Base-by-base conservation (phyloP, 1,284 basidiomycete species). In the Gastroboletus turbinatus region DNA sequence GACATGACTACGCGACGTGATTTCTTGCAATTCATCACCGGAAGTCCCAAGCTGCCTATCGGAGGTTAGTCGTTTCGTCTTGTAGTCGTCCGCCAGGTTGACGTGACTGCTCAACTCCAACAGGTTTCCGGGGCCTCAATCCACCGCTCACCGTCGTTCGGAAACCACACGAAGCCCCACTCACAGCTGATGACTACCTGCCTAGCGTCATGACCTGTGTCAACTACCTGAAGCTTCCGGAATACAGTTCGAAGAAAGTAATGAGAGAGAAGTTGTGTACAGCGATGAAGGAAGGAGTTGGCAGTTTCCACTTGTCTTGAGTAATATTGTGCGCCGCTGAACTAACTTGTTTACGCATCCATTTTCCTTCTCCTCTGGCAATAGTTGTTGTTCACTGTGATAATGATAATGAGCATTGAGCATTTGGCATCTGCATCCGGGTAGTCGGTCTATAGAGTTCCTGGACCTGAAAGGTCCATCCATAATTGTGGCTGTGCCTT, bases 201-300 rank as follows among this genome's bases (percentile, higher is more conserved):
- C 96, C 96, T 0, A 96, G 93, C 69, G 96, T 98, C 45, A 98
- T 98, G 96, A 98, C 96, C 11, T 99, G 96, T 71, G 96, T 96
- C 62, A 97, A 98, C 74, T 96, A 96, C 69, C 78, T 98, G 68
- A 98, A 98, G 74, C 76, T 97, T 64, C 95, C 95, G 1, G 93
- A 96, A 68, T 98, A 97, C 72, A 92, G 90, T 55, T 85, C 86
- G 38, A 93, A 90, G 73, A 81, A 79, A 38, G 83, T 92, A 40
- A 87, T 96, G 83, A 80, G 78, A 61, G 84, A 90, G 70, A 95
- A 94, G 71, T 73, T 98, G 56, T 76, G 78, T 56, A 79, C 84
- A 19, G 94, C 95, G 27, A 94, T 96, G 77, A 82, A 83, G 65
- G 95, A 97, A 74, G 95, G 95, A 52, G 87, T 92, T 57, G 93